Base-by-base conservation (phyloP, 139 green algal species). In the Asterochloris erici region DNA sequence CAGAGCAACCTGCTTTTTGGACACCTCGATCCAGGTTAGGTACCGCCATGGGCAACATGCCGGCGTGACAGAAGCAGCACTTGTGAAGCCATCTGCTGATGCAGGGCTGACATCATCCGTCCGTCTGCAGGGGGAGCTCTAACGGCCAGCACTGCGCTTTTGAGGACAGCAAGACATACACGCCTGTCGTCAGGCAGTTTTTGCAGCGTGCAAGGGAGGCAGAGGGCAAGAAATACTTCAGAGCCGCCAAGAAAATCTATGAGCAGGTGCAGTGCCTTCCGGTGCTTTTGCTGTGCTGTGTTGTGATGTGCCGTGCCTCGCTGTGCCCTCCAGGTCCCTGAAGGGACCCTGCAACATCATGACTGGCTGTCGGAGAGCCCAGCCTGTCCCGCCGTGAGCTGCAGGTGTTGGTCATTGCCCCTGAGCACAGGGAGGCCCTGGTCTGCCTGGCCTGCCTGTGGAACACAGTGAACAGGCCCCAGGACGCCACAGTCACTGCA, bases 161-260 rank as follows among this genome's bases (percentile, higher is more conserved):
- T 29, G 19, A 78, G 47, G 79, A 74, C 29, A 64, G 64, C 64
- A 75, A 74, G 28, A 38, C 73, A 27, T 68, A 78, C 15, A 54
- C 63, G 26, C 80, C 70, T 17, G 27, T 84, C 21, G 68, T 84
- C 14, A 71, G 29, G 21, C 81, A 71, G 9, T 80, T 77, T 19
- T 19, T 84, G 73, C 61, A 77, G 23, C 21, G 73, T 14, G 81
- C 81, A 66, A 54, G 69, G 64, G 73, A 84, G 23, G 73, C 73
- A 61, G 81, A 84, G 60, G 60, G n/a, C 24, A 73, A 75, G 17
- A 78, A 84, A 17, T 70, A 77, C 19, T 84, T 74, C 27, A 78
- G 71, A 63, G 27, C 74, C 68, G 81, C 81, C 14, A 66, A 60
- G 28, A 79, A 73, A 12, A 84, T 84, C 27, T 84, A 84, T 74